A percentile compares a stretch with the other conserved stretches of the same genome.
These are phyloP conservation scores for Suillus ampliporus DNA, from an alignment of 768 basidiomycete species.

Conservation along the genomic window DNA sequence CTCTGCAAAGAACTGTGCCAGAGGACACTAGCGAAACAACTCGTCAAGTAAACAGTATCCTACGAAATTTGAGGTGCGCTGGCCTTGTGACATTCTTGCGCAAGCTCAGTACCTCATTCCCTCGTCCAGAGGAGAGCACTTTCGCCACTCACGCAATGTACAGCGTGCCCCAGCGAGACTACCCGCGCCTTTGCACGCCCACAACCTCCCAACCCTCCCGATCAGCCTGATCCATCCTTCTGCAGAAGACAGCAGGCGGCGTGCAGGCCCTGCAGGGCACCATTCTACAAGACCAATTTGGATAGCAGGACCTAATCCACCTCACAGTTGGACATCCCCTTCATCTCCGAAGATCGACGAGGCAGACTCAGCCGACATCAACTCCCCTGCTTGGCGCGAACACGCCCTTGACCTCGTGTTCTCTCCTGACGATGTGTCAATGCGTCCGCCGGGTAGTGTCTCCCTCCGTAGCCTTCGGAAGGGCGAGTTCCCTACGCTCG, in stretches of 20 bases:
- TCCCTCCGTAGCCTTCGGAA: slow-evolving; percentile 15
- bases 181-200: slow-evolving; percentile 26
- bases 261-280: not conserved
- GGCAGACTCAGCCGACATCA: slow-evolving; percentile 19
- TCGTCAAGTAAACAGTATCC: slow-evolving; percentile 35
- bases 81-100: not conserved
- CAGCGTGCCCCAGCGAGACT: slow-evolving; percentile 31
- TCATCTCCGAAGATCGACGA: slow-evolving; percentile 17
- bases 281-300: slow-evolving; percentile 19
- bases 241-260: not conserved
- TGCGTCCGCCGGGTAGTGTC: not conserved
- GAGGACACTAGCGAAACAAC: not conserved
- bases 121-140: slow-evolving; percentile 67
- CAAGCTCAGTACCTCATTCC: slow-evolving; percentile 1
- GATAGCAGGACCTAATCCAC: slow-evolving; percentile 55
- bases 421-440: slow-evolving; percentile 16
- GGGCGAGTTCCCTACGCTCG: slow-evolving; percentile 50
- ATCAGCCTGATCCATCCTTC: slow-evolving; percentile 44
- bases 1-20: not conserved
- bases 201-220: slow-evolving; percentile 54
- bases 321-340: slow-evolving; percentile 60
- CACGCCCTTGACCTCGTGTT: slow-evolving; percentile 62
- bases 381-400: slow-evolving; percentile 52
- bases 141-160: slow-evolving; percentile 65
- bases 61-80: slow-evolving; percentile 35